Conservation (phyloP, 1,284 basidiomycete species). For the Rhodotorula mucilaginosa region DNA sequence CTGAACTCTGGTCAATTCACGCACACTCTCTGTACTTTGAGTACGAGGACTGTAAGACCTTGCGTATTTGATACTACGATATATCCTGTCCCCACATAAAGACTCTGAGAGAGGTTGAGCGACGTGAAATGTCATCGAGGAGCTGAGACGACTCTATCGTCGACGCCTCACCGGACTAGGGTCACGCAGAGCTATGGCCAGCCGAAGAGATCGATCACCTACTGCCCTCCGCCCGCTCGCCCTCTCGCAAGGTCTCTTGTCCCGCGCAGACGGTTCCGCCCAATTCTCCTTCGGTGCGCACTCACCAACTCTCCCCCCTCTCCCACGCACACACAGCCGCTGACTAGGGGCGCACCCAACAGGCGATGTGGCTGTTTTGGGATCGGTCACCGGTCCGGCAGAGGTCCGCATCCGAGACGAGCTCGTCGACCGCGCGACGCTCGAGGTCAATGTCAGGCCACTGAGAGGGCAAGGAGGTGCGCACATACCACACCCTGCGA, state of each 20-base stretch:
- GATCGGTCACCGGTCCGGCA: slow-evolving; percentile 54
- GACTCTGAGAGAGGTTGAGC: no score
- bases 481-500: no score
- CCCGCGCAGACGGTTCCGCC: slow-evolving; percentile 41
- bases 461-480: slow-evolving; percentile 52
- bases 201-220: slow-evolving; percentile 3
- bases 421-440: slow-evolving; percentile 53
- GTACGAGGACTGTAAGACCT: no score
- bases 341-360: neutral
- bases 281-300: slow-evolving; percentile 40
- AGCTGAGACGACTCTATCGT: no score
- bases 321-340: neutral
- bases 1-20: no score
- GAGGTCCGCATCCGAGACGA: slow-evolving; percentile 58
- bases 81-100: no score
- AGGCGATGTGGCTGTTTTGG: slow-evolving; percentile 48
- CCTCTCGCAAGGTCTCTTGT: slow-evolving; percentile 32
- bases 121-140: no score
- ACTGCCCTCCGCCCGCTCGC: slow-evolving; percentile 26
- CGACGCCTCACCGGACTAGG: no score
- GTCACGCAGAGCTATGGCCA: neutral
- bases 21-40: no score
- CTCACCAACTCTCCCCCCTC: neutral
- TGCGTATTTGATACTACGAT: no score
- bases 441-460: slow-evolving; percentile 56